phyloP scores from a whole-genome alignment of 768 basidiomycete genomes.

The Cystofilobasidium capitatum region DNA sequence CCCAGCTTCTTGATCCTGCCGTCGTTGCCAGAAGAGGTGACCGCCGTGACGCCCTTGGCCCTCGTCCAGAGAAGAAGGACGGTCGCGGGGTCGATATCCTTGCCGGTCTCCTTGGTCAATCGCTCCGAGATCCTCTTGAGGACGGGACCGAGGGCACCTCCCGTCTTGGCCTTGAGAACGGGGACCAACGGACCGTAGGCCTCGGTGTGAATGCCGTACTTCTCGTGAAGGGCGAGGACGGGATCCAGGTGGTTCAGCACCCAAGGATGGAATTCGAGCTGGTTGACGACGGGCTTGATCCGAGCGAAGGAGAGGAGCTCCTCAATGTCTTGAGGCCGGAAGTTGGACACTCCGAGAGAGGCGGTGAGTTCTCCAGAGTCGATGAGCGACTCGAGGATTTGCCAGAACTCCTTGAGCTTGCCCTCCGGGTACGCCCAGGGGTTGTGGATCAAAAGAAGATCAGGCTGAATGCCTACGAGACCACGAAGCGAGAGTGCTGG shows the following conservation, averaged over 20 bases:
- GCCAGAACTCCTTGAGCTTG: conserved; percentile 29
- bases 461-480: conserved; percentile 41
- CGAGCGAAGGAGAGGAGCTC: conserved; percentile 32
- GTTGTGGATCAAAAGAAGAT: conserved; percentile 80
- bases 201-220: conserved; percentile 34
- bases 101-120: conserved; percentile 30
- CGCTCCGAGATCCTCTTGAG: conserved; percentile 33
- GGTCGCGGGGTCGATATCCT: conserved; percentile 31
- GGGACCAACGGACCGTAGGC: conserved; percentile 35
- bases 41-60: conserved; percentile 32
- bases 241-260: conserved; percentile 31
- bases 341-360: conserved; percentile 37
- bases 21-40: conserved; percentile 32
- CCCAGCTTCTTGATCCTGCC: conserved; percentile 33
- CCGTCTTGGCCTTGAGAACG: conserved; percentile 29
- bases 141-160: conserved; percentile 32
- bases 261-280: conserved; percentile 42
- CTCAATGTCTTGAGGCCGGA: conserved; percentile 38
- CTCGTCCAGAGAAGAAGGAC: conserved; percentile 37
- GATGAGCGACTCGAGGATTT: conserved; percentile 16
- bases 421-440: conserved; percentile 41
- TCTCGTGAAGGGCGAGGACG: conserved; percentile 33
- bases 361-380: conserved; percentile 34
- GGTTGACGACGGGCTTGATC: conserved; percentile 38
- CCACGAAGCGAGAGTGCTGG: too few species aligned